Evolutionary conservation across 352 stramenopile species (phyloP).

Genomic region (Phytophthora constricta): DNA sequence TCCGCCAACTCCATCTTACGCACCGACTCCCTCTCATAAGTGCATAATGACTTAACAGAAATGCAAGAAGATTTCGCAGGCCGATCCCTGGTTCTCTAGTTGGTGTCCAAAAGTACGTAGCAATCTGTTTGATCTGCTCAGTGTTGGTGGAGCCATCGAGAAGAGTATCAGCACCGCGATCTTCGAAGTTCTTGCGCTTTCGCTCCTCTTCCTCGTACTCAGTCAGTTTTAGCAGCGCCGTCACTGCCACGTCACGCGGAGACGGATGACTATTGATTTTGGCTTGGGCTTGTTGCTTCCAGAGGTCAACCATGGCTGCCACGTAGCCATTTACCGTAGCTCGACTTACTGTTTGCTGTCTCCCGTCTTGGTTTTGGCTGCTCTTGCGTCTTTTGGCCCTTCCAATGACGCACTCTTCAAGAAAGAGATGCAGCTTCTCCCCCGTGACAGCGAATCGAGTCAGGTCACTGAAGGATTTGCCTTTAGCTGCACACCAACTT

Average conservation of each 20-base stretch:
- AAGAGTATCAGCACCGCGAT: neutral
- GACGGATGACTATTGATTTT: constrained; percentile 1
- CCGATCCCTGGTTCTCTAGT: neutral
- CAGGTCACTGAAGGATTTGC: neutral
- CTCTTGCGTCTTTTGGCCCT: neutral
- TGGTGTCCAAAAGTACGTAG: constrained; percentile 7
- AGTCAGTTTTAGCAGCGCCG: constrained; percentile 4
- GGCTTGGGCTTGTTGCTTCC: constrained; percentile 6
- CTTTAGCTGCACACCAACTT: neutral
- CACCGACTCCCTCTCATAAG: constrained; percentile 6
- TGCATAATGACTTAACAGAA: constrained; percentile 12
- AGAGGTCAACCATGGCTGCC: constrained; percentile 6
- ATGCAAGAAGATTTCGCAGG: constrained; percentile 5
- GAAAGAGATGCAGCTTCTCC: neutral
- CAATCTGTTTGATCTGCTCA: neutral
- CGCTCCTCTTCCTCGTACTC: constrained; percentile 9
- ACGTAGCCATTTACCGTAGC: neutral
- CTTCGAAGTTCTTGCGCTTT: constrained; percentile 12
- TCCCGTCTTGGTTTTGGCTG: too few relatives aligned
- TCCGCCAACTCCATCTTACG: constrained; percentile 5
- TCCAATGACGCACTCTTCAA: neutral
- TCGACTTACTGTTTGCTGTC: neutral
- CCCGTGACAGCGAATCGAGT: neutral
- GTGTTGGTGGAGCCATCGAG: neutral
- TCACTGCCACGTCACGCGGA: constrained; percentile 1